Base-by-base conservation (phyloP, 768 basidiomycete genomes). In the Gelatoporia subvermispora region DNA sequence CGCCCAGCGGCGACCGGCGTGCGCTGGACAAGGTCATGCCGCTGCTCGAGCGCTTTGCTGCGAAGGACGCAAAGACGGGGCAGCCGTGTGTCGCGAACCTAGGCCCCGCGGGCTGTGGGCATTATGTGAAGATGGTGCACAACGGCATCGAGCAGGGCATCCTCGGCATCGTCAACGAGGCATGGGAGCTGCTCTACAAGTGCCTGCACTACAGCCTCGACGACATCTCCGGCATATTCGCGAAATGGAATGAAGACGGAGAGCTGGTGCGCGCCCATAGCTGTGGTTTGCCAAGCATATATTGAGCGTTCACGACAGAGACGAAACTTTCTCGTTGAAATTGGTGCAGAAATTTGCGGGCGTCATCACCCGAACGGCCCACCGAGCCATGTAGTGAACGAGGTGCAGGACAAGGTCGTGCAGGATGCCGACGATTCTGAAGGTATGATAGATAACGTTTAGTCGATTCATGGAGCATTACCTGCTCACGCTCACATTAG, bases 111-210 rank as follows among this genome's bases (percentile, higher is more conserved):
- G 50, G 56, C 25, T 50, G 54, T 35, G 59, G 56, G 21, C 59
- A 58, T 53, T 56, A 56, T 35, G 56, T 60, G 17, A 58, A 60
- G 54, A 58, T 60, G 59, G 50, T 55, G 41, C 59, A 60, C 48
- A 60, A 60, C 45, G 59, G 59, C 11, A 60, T 60, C 49, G 59
- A 60, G 47, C 59, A 60, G 44, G 59, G 54, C 20, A 57, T 60
- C 24, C 38, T 60, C 35, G 54, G 56, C 21, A 40, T 51, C 21
- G 46, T 56, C 36, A 45, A 41, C 39, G 56, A 55, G 50, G 50
- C 52, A 20, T 60, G 56, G 53, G 59, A 53, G 44, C 23, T 56
- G 28, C 50, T 59, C 42, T 47, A 56, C 49, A 56, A 52, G 46
- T 56, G 52, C 40, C 39, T 56, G 20, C 41, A 49, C 35, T 40